These are phyloP conservation scores for Rhodosporidiobolus odoratus DNA, from an alignment of 768 basidiomycete genomes.

Conservation along the genomic window DNA sequence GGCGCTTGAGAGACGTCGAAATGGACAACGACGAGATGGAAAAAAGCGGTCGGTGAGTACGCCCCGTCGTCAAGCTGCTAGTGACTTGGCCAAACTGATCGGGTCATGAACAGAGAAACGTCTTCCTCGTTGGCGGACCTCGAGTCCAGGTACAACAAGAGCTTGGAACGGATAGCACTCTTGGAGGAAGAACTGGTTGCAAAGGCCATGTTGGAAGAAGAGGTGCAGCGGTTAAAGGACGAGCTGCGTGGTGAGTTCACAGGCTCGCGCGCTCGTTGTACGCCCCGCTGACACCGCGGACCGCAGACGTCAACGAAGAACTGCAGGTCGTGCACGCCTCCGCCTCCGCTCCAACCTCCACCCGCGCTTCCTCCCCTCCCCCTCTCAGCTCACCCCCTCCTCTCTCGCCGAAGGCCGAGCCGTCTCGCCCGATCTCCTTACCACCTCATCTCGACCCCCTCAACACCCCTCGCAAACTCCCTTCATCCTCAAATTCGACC, in stretches of 20 bases:
- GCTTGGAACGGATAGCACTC: constrained; percentile 92
- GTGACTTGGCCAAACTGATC: constrained; percentile 55
- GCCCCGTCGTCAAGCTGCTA: not conserved
- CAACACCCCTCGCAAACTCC: not conserved
- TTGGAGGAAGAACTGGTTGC: constrained; percentile 90
- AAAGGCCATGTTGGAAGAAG: constrained; percentile 84
- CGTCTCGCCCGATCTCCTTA: not conserved
- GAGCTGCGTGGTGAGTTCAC: constrained; percentile 71
- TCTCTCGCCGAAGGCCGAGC: not conserved
- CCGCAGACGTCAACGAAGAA: constrained; percentile 31
- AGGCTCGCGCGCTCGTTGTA: too few relatives aligned
- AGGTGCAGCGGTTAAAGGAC: constrained; percentile 82
- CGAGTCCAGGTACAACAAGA: constrained; percentile 77
- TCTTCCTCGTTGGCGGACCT: constrained; percentile 51
- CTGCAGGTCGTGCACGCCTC: constrained; percentile 1
- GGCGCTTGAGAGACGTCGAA: constrained; percentile 79
- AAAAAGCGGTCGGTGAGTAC: constrained; percentile 69
- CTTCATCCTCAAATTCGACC: not conserved
- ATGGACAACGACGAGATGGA: constrained; percentile 98
- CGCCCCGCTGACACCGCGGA: not conserved
- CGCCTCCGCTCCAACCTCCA: constrained; percentile 12
- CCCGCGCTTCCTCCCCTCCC: not conserved
- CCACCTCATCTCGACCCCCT: not conserved
- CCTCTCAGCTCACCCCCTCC: not conserved
- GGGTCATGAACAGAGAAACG: constrained; percentile 41